A percentile compares a stretch with the other conserved stretches of the same genome.
phyloP scores from a whole-genome alignment of 2,329 filamentous ascomycete species.

The Talaromyces albobiverticillius region DNA sequence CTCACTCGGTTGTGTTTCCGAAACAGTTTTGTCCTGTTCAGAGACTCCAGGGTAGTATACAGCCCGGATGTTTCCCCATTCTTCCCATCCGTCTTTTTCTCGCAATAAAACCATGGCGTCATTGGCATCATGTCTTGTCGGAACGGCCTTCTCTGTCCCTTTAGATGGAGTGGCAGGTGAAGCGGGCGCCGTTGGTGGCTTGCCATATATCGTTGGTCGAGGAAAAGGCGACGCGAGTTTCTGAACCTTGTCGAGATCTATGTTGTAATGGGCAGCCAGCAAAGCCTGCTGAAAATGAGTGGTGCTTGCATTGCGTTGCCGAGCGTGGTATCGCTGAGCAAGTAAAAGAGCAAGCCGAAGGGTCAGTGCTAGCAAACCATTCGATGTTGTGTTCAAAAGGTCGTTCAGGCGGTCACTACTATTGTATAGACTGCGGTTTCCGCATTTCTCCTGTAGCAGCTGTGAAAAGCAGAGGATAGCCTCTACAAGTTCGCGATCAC shows the following conservation, averaged over 20 bases:
- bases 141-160: conserved; percentile 68
- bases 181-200: conserved; percentile 47
- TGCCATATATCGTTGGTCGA: conserved; percentile 60
- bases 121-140: conserved; percentile 66
- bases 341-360: conserved; percentile 80
- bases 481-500: conserved; percentile 77
- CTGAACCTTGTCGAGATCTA: conserved; percentile 73
- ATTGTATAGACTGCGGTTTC: conserved; percentile 92
- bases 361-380: conserved; percentile 72
- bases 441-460: conserved; percentile 88
- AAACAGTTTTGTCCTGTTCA: conserved; percentile 30
- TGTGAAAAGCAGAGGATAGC: conserved; percentile 80
- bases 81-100: conserved; percentile 59
- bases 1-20: conserved; percentile 29
- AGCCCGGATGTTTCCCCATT: conserved; percentile 77
- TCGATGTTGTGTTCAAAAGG: conserved; percentile 81
- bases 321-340: conserved; percentile 87
- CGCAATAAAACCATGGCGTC: conserved; percentile 76
- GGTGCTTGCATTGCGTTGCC: conserved; percentile 67
- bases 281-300: conserved; percentile 69
- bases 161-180: conserved; percentile 61
- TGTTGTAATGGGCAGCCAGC: conserved; percentile 76
- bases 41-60: conserved; percentile 65
- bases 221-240: conserved; percentile 79
- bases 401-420: conserved; percentile 89